Evolutionary conservation across 2,329 filamentous ascomycete species (phyloP).

Genomic region (Fusarium succisae): DNA sequence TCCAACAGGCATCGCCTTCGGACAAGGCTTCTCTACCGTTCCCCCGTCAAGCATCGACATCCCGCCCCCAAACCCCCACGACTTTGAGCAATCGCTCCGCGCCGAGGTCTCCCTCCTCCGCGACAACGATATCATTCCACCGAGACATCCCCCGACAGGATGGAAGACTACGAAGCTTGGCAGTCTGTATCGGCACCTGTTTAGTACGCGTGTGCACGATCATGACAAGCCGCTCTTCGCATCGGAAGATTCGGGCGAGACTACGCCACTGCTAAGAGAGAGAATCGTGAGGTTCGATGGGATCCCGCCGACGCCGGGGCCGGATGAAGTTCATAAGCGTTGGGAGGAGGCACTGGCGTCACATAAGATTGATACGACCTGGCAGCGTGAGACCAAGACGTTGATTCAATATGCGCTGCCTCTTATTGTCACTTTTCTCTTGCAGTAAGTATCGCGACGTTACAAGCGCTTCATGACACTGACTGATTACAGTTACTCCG

Average conservation of each 20-base stretch:
- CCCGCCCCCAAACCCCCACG: constrained; percentile 32
- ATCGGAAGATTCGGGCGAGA: constrained; percentile 1
- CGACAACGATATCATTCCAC: constrained; percentile 34
- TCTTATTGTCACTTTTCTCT: constrained; percentile 72
- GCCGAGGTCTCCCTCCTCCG: constrained; percentile 30
- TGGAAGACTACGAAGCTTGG: constrained; percentile 7
- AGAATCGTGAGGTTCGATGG: not conserved
- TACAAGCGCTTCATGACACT: not conserved
- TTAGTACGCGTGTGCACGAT: constrained; percentile 26
- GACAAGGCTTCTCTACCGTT: constrained; percentile 31
- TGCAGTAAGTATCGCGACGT: constrained; percentile 56
- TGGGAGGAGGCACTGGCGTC: constrained; percentile 85
- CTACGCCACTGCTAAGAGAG: constrained; percentile 5
- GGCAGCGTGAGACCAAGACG: constrained; percentile 85
- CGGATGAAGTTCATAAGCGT: constrained; percentile 31
- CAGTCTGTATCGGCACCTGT: constrained; percentile 18
- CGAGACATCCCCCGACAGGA: not conserved
- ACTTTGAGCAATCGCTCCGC: constrained; percentile 30
- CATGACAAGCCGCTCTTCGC: constrained; percentile 14
- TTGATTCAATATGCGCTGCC: constrained; percentile 74
- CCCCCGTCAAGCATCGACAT: constrained; percentile 24
- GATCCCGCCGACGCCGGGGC: constrained; percentile 12
- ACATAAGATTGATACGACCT: constrained; percentile 84
- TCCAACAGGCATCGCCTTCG: constrained; percentile 28
- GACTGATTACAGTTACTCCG: constrained; percentile 62